Percentiles rank a stretch among this genome's conserved stretches.
phyloP scores from a whole-genome alignment of 306 rosid genomes.

The Prunus mume region DNA sequence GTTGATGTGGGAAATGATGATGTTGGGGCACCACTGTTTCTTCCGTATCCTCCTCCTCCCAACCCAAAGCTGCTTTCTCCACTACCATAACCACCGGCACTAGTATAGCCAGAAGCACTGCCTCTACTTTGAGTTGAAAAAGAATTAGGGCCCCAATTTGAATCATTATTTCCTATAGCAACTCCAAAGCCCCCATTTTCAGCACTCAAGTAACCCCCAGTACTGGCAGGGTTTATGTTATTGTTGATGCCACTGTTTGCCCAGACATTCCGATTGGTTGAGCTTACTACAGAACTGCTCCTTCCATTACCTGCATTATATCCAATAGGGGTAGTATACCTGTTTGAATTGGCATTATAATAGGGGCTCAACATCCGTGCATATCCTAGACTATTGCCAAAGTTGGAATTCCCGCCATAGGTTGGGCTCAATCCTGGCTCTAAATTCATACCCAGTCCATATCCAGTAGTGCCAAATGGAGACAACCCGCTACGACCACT shows the following conservation, averaged over 20 bases:
- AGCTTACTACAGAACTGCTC: slow-evolving; percentile 58
- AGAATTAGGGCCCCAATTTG: slow-evolving; percentile 58
- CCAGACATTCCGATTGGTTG: slow-evolving; percentile 81
- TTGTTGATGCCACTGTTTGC: slow-evolving; percentile 63
- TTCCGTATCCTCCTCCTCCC: slow-evolving; percentile 70
- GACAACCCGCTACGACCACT: slow-evolving; percentile 70
- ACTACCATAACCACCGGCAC: slow-evolving; percentile 58
- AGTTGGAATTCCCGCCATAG: slow-evolving; percentile 63
- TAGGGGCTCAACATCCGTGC: slow-evolving; percentile 70
- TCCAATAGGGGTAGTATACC: slow-evolving; percentile 75
- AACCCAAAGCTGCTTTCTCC: slow-evolving; percentile 68
- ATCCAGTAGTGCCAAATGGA: slow-evolving; percentile 62
- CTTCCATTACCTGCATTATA: slow-evolving; percentile 61
- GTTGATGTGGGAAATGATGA: slow-evolving; percentile 52
- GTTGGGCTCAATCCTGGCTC: slow-evolving; percentile 73
- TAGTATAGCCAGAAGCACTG: slow-evolving; percentile 51
- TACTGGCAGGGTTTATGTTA: slow-evolving; percentile 44
- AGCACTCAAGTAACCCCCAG: slow-evolving; percentile 60
- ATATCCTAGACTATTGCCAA: slow-evolving; percentile 69
- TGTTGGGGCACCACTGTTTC: slow-evolving; percentile 52
- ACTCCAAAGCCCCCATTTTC: slow-evolving; percentile 68
- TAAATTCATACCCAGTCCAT: slow-evolving; percentile 76
- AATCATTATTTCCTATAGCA: slow-evolving; percentile 58
- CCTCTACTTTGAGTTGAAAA: slow-evolving; percentile 65
- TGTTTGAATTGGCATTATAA: slow-evolving; percentile 59